These are phyloP conservation scores for Penicillium crystallinum DNA, from an alignment of 495 filamentous ascomycete genomes.

Conservation along the genomic window DNA sequence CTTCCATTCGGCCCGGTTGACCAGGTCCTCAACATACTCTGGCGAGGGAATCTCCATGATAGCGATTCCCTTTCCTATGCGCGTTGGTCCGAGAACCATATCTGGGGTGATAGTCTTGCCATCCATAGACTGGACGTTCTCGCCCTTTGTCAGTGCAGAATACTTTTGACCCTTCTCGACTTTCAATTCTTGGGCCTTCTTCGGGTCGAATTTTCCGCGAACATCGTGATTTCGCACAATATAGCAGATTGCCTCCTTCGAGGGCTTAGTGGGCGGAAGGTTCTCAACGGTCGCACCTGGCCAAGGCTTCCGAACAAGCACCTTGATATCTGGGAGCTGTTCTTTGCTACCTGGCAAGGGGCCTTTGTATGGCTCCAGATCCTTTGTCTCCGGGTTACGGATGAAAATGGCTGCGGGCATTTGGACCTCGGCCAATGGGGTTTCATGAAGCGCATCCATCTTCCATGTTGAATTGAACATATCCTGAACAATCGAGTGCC, in stretches of 20 bases:
- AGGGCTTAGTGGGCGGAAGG: slow-evolving; percentile 62
- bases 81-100: slow-evolving; percentile 57
- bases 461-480: slow-evolving; percentile 83
- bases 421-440: slow-evolving; percentile 57
- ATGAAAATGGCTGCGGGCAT: slow-evolving; percentile 67
- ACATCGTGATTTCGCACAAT: slow-evolving; percentile 68
- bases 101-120: slow-evolving; percentile 57
- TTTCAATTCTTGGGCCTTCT: slow-evolving; percentile 55
- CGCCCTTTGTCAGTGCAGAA: slow-evolving; percentile 50
- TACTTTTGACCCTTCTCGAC: slow-evolving; percentile 51
- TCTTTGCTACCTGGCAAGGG: slow-evolving; percentile 50
- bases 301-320: slow-evolving; percentile 77
- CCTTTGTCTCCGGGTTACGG: slow-evolving; percentile 57
- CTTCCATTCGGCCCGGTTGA: slow-evolving; percentile 70
- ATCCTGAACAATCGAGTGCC: slow-evolving; percentile 57
- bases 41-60: slow-evolving; percentile 70
- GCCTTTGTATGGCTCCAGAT: slow-evolving; percentile 61
- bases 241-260: slow-evolving; percentile 70
- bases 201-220: slow-evolving; percentile 71
- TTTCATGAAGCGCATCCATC: slow-evolving; percentile 61
- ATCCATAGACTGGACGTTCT: slow-evolving; percentile 47
- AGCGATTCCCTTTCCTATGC: slow-evolving; percentile 61
- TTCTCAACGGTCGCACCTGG: slow-evolving; percentile 60
- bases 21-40: slow-evolving; percentile 61
- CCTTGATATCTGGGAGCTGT: slow-evolving; percentile 59